Evolutionary conservation across 1,139 yeast genomes (phyloP), one percentile per base, ranked within the genome.

Genomic region (Geotrichum histeridarum): DNA sequence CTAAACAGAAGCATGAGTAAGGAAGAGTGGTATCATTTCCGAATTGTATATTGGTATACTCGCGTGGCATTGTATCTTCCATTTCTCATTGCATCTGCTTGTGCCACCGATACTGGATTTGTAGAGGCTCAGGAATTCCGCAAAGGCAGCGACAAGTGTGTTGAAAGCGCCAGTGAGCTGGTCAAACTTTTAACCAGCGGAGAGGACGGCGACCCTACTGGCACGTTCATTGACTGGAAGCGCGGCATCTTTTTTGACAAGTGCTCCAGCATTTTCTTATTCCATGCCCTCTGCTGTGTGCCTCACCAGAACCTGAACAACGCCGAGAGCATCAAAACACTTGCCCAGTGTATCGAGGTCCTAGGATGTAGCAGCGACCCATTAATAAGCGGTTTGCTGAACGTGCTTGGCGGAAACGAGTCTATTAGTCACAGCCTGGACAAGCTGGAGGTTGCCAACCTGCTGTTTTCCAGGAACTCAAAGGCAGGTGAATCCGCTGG

Each of bases 1-100:
- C 22, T 48, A 6, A 50, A 42, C 30, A 17, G 38, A 30, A 22
- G 42, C 31, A 41, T 36, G 31, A 4, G 30, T 14, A 27, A 15
- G 36, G 33, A 32, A 8, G 53, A 50, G 17, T 50, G 53, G 53
- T 30, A 22, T 14, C 35, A 33, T 15, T 41, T 42, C 36, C 47
- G 53, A 27, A 8, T 50, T 12, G 18, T 32, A 7, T 50, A 42
- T 36, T 50, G 35, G 36, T 17, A 18, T 4, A 43, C 53, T 42
- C 31, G 31, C 22, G 37, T 50, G 12, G 12, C 18, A 2, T 14
- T 30, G 27, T 30, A 47, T 33, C 36, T 31, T 8, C 50, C 50
- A 2, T 47, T 17, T 38, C 12, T 47, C 14, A 9, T 47, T 47
- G 39, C 50, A 5, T 14, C 14, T 12, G 37, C 37, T 12, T 33